phyloP scores from a whole-genome alignment of 2,329 filamentous ascomycete species.

The Pezicula neosporulosa region DNA sequence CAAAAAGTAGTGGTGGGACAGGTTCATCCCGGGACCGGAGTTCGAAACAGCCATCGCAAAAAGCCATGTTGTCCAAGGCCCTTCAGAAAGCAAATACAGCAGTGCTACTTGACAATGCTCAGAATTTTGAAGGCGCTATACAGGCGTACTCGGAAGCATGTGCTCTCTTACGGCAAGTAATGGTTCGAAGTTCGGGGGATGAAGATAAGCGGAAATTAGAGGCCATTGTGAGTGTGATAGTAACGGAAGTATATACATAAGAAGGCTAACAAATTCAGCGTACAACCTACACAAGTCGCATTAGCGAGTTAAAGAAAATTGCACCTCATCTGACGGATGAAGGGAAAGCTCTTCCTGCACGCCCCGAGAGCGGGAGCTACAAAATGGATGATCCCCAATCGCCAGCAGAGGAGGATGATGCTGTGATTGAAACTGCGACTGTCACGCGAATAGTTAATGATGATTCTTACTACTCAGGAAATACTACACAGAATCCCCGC shows the following conservation, averaged over 20 bases:
- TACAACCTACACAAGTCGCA: conserved; percentile 85
- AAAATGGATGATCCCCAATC: conserved; percentile 31
- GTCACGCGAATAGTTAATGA: conserved; percentile 48
- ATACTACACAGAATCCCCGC: conserved; percentile 11
- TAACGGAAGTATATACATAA: background rate
- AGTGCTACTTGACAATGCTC: conserved; percentile 91
- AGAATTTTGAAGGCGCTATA: conserved; percentile 89
- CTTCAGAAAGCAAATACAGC: conserved; percentile 94
- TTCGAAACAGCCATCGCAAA: conserved; percentile 65
- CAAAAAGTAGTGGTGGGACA: conserved; percentile 43
- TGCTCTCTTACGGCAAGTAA: conserved; percentile 79
- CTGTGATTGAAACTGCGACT: conserved; percentile 49
- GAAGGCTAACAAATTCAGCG: conserved; percentile 48
- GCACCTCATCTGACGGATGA: conserved; percentile 50
- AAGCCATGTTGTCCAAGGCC: conserved; percentile 94
- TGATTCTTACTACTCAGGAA: conserved; percentile 17
- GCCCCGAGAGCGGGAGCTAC: conserved; percentile 61
- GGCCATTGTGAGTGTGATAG: conserved; percentile 71
- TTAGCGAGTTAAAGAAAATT: conserved; percentile 79
- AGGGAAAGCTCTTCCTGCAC: conserved; percentile 73
- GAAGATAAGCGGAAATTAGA: conserved; percentile 90
- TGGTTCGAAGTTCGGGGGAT: conserved; percentile 76
- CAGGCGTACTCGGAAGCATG: conserved; percentile 91
- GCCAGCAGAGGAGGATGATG: conserved; percentile 36
- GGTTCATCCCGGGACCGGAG: conserved; percentile 28